Base-by-base conservation (phyloP, 345 rosid genomes). In the Salix arbutifolia region DNA sequence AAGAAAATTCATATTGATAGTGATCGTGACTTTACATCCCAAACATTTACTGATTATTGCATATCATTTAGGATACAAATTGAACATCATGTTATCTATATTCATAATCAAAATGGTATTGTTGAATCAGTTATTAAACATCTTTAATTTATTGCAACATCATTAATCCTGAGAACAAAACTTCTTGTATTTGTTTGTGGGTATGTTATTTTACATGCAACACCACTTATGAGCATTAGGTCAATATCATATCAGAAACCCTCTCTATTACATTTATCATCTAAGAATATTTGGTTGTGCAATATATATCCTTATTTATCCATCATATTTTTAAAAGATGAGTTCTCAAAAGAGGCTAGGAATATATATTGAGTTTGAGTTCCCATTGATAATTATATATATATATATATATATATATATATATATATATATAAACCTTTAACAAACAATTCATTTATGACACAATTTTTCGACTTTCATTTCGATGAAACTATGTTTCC, bases 31-130 rank as follows among this genome's bases (percentile, higher is more conserved):
- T 31, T 80, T 67, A 71, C 62, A 3, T 71, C 60, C 2, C 19
- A 74, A 23, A 5, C 38, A 9, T 80, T 77, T 25, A 10, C 77
- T 66, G 48, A 31, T 1, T 83, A 64, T 37, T 76, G 60, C 1
- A 73, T 10, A 23, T 65, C 37, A 5, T 4, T 72, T 1, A 18
- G 8, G 23, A 76, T 76, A 0, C 3, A 16, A 17, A n/a, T 79
- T 69, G 25, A 79, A 26, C 72, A 50, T 13, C 46, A 74, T 70
- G 69, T 31, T 31, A 31, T 31, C 5, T 31, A 31, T 31, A 31
- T 31, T 53, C 56, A 82, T 60, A 71, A 62, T 17, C 35, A 76
- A 42, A 79, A 77, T 73, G 66, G 40, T 21, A 10, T 69, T 0
- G 26, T 9, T 11, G 0, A 77, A 65, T 79, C 40, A 0, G n/a